Conservation (phyloP, 495 filamentous ascomycete genomes). For the Hypoxylon perforatum region DNA sequence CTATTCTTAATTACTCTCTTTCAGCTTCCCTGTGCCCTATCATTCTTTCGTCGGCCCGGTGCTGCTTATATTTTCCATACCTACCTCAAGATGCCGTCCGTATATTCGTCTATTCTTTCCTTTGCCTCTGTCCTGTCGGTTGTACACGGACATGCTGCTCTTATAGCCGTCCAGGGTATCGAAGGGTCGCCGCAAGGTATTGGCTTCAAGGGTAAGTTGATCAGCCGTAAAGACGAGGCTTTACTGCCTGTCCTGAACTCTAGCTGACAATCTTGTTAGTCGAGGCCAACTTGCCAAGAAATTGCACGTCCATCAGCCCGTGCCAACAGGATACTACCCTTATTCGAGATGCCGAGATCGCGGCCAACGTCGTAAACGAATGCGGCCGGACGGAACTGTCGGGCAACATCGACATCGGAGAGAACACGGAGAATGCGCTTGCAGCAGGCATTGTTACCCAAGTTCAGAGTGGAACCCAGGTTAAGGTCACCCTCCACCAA, state of each 20-base stretch:
- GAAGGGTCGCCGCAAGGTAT: slow-evolving; percentile 53
- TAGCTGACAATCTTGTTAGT: slow-evolving; percentile 38
- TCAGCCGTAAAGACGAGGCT: not conserved
- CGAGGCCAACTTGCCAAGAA: slow-evolving; percentile 53
- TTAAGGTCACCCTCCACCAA: slow-evolving; percentile 62
- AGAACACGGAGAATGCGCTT: slow-evolving; percentile 63
- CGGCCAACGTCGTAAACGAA: slow-evolving; percentile 57
- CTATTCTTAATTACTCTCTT: slow-evolving; percentile 50
- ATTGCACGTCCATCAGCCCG: slow-evolving; percentile 63
- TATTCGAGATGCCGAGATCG: slow-evolving; percentile 63
- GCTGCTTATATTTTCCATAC: slow-evolving; percentile 32
- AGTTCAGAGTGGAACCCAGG: slow-evolving; percentile 51
- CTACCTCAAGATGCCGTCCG: slow-evolving; percentile 46
- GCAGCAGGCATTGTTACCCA: slow-evolving; percentile 55
- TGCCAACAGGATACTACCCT: slow-evolving; percentile 65
- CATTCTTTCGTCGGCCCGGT: slow-evolving; percentile 40
- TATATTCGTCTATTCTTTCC: slow-evolving; percentile 42
- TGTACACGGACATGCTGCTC: slow-evolving; percentile 54
- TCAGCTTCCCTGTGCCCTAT: slow-evolving; percentile 48
- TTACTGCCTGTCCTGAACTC: not conserved
- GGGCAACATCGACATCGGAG: slow-evolving; percentile 65
- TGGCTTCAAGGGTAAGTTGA: slow-evolving; percentile 52
- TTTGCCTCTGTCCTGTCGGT: slow-evolving; percentile 52
- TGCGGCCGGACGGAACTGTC: slow-evolving; percentile 62
- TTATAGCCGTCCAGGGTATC: slow-evolving; percentile 55